Evolutionary conservation across 192 early-diverging fungal genomes (phyloP), one percentile per base, ranked within the genome.

Genomic region (Coemansia sp.): DNA sequence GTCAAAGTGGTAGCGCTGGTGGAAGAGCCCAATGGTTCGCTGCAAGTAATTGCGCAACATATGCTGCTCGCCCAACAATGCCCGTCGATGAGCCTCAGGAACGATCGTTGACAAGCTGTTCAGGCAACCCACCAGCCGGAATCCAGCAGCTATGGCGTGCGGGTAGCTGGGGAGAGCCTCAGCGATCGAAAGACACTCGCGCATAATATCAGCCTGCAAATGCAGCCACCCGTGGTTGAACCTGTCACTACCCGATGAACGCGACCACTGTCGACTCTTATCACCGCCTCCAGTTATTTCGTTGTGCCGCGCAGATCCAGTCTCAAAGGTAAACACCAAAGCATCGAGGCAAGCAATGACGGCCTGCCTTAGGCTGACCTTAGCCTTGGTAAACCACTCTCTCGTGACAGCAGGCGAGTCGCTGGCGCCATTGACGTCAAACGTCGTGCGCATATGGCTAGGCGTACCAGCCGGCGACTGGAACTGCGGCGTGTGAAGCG

Each of bases 121-220:
- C 34, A 84, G 55, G 16, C 81, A 84, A 50, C 73, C 63, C 34
- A 75, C 73, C 50, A 84, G 66, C 2, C 71, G 73, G 40, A 78
- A 69, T 12, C 73, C 76, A 15, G 73, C 53, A 0, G 73, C 76
- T 31, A 79, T 66, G 15, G 81, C 81, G 50, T 84, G 73, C 10
- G 81, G 70, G 27, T 75, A 69, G 65, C 81, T 84, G 12, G 81
- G 76, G 61, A 84, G 49, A 18, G 76, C 81, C 66, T 78, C 81
- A 1, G 76, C 68, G 20, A 75, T 69, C 6, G 81, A 74, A 31
- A 84, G 68, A 18, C 81, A 84, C 43, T 72, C 73, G 46, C 81
- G 76, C 41, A 84, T 41, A 13, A 75, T 67, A n/a, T 84, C 81
- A 3, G 71, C 68, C 43, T 79, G 81, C 38, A 84, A 55, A 15